phyloP scores from a whole-genome alignment of 306 rosid genomes.

The Acmispon strigosus region DNA sequence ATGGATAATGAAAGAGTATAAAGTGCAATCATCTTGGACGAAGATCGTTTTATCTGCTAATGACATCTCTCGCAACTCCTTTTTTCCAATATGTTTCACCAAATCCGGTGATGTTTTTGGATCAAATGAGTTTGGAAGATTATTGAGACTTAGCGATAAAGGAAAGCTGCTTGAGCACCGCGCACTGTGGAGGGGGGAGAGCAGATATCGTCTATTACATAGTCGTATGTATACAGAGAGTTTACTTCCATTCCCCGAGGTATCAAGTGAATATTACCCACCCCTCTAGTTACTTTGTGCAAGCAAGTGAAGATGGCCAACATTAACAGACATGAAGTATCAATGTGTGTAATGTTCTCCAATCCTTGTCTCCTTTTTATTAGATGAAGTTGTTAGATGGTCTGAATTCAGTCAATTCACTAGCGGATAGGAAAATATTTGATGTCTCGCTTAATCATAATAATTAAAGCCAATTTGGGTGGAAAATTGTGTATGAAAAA shows the following conservation, averaged over 20 bases:
- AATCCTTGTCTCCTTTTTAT: no score
- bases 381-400: background rate
- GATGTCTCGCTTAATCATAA: background rate
- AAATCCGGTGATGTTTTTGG: background rate
- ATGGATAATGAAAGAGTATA: no score
- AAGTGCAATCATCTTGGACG: constrained; percentile 8
- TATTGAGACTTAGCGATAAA: background rate
- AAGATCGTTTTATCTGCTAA: background rate
- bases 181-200: no score
- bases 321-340: background rate
- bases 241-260: background rate
- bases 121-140: no score
- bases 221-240: background rate
- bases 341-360: background rate
- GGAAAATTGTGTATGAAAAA: background rate
- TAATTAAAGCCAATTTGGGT: background rate
- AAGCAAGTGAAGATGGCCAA: background rate
- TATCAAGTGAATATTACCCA: no score
- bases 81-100: background rate
- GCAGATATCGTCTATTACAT: no score
- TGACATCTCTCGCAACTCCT: background rate
- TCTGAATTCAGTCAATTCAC: background rate
- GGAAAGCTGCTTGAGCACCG: background rate
- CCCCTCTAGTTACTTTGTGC: background rate
- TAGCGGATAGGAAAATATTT: background rate